Conservation (phyloP, 306 rosid species). For the Ammopiptanthus mongolicus region DNA sequence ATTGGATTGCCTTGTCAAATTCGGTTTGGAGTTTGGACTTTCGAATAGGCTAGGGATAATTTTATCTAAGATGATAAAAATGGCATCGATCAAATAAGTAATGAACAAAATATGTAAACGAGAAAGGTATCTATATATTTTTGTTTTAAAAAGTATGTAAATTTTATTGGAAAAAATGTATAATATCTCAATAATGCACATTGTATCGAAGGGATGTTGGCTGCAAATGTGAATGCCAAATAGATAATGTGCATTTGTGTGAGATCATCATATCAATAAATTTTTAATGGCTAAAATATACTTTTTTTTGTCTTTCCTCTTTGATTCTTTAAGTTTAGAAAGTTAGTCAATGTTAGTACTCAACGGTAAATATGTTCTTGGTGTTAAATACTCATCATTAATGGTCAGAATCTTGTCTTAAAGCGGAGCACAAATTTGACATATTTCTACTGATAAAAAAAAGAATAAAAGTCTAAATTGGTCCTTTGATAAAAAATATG, state of each 20-base stretch:
- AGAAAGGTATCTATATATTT: not conserved
- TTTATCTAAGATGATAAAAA: not conserved
- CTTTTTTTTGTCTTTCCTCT: no score
- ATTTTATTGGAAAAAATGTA: not conserved
- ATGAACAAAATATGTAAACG: not conserved
- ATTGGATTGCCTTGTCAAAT: conserved; percentile 1
- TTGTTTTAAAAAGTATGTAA: not conserved
- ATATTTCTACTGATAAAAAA: no score
- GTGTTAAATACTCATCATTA: no score
- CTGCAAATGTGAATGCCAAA: not conserved
- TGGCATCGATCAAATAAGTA: not conserved
- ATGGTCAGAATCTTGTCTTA: no score
- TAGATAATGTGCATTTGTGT: not conserved
- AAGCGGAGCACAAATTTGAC: no score
- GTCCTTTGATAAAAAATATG: no score
- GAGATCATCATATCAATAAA: not conserved
- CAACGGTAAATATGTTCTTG: no score
- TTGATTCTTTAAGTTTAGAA: no score
- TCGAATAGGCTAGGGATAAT: not conserved
- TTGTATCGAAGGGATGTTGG: not conserved
- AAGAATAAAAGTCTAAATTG: no score
- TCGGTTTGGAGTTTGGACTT: not conserved
- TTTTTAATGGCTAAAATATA: not conserved
- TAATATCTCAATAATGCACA: conserved; percentile 5
- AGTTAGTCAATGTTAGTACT: no score